These are phyloP conservation scores for Phytophthora tentaculata DNA, from an alignment of 352 stramenopile species.

Conservation along the genomic window DNA sequence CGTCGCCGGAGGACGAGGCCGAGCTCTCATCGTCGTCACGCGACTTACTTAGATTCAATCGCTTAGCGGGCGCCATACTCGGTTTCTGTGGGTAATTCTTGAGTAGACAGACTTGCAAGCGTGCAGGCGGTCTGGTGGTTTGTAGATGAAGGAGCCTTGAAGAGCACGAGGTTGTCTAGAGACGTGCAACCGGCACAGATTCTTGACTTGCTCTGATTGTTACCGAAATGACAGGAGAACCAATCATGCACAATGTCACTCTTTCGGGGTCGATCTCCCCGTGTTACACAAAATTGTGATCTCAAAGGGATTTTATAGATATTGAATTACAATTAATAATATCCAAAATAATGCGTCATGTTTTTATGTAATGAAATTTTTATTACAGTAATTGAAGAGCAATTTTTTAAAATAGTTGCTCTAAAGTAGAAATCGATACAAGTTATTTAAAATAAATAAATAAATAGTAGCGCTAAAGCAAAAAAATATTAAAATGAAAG, in stretches of 20 bases:
- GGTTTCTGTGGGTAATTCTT: constrained; percentile 13
- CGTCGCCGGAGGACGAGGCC: constrained; percentile 45
- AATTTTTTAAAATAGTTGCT: no score
- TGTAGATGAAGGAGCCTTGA: neutral
- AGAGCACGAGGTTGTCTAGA: constrained; percentile 2
- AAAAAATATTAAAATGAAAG: no score
- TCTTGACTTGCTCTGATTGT: constrained; percentile 7
- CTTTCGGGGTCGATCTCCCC: neutral
- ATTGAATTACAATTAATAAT: no score
- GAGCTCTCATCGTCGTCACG: constrained; percentile 43
- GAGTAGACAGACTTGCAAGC: constrained; percentile 3
- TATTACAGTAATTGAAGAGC: no score
- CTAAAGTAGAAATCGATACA: no score
- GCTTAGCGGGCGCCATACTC: constrained; percentile 60
- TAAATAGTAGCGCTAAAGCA: no score
- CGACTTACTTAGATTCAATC: constrained; percentile 69
- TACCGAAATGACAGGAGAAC: constrained; percentile 32
- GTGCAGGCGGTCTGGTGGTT: constrained; percentile 2
- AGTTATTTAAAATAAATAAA: no score
- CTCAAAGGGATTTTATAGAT: no score
- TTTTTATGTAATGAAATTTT: no score
- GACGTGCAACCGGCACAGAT: neutral
- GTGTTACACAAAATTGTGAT: no score
- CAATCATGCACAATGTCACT: constrained; percentile 15
- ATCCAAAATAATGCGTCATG: no score